Conservation (phyloP, 2,329 filamentous ascomycete genomes). For the Chrysoporthe deuterocubensis region DNA sequence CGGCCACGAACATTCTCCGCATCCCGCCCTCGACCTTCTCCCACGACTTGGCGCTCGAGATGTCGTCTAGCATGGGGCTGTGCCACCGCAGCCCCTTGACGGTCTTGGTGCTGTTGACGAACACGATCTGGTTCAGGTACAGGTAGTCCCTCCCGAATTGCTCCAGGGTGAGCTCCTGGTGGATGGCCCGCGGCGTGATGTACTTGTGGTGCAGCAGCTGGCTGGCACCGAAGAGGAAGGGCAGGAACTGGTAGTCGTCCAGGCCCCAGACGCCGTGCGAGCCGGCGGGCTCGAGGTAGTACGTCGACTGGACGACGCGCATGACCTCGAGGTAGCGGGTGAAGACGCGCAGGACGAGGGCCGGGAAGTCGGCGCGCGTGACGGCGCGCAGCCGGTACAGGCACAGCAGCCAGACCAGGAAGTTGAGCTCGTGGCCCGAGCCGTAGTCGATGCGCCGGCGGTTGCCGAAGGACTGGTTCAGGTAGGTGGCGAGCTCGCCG, state of each 20-base stretch:
- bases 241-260: slow-evolving; percentile 96
- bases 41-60: slow-evolving; percentile 88
- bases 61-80: slow-evolving; percentile 97
- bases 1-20: slow-evolving; percentile 94
- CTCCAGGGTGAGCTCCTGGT: slow-evolving; percentile 85
- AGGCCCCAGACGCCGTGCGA: slow-evolving; percentile 98
- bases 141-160: slow-evolving; percentile 83
- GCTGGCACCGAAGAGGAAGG: slow-evolving; percentile 91
- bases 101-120: slow-evolving; percentile 95
- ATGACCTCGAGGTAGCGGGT: slow-evolving; percentile 82
- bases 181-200: slow-evolving; percentile 79
- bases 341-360: slow-evolving; percentile 79
- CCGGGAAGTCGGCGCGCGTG: slow-evolving; percentile 67
- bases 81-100: slow-evolving; percentile 96
- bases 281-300: slow-evolving; percentile 95
- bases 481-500: slow-evolving; percentile 77
- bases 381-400: slow-evolving; percentile 79
- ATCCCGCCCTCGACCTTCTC: slow-evolving; percentile 91
- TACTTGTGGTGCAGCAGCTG: slow-evolving; percentile 85
- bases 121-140: slow-evolving; percentile 90
- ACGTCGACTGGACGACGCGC: slow-evolving; percentile 85
- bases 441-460: slow-evolving; percentile 90
- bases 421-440: slow-evolving; percentile 96
- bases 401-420: slow-evolving; percentile 94
- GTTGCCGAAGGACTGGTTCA: slow-evolving; percentile 85